Base-by-base conservation (phyloP, 805 yeast species). In the Saccharomycopsis javanensis region DNA sequence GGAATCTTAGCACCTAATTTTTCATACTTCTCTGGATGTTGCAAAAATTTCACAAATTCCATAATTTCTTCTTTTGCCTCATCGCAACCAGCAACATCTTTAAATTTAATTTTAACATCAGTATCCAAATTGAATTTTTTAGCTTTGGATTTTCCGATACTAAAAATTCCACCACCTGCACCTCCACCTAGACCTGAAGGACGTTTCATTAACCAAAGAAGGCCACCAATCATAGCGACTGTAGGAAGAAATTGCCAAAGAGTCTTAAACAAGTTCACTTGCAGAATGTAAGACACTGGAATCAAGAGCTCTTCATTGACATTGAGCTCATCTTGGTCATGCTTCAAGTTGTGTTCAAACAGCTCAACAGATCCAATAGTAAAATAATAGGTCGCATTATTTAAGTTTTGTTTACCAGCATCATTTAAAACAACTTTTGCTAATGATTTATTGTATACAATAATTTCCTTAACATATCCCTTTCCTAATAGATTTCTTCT, bases 41-140 rank as follows among this genome's bases (percentile, higher is more conserved):
- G 87, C 71, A 94, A 80, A 69, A 95, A 94, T 64, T 85, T 82
- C 55, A 94, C 99, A 76, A 94, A 94, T 71, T 94, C 99, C 96
- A 90, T 88, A 61, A 94, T 91, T 72, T 94, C 99, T 63, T 85
- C 92, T 71, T 94, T 94, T 10, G 99, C 96, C 72, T 94, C 99
- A 61, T 85, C 86, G 76, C 92, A 87, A 55, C 99, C 99, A 1
- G 99, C 99, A 54, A 94, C 99, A 70, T 95, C 98, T 64, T 84
- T 81, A 68, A 94, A 94, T 68, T 83, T 85, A 54, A 89, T 85
- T 68, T 88, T 88, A 60, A 94, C 87, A 61, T 89, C 96, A 1
- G 91, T 85, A 63, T 94, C 97, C 67, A 86, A 88, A 70, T 94
- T 92, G 75, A 92, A 92, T 61, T 83, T 77, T 69, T 89, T 88